Evolutionary conservation across 257 asterid genomes (phyloP).

Genomic region (Prunella vulgaris): DNA sequence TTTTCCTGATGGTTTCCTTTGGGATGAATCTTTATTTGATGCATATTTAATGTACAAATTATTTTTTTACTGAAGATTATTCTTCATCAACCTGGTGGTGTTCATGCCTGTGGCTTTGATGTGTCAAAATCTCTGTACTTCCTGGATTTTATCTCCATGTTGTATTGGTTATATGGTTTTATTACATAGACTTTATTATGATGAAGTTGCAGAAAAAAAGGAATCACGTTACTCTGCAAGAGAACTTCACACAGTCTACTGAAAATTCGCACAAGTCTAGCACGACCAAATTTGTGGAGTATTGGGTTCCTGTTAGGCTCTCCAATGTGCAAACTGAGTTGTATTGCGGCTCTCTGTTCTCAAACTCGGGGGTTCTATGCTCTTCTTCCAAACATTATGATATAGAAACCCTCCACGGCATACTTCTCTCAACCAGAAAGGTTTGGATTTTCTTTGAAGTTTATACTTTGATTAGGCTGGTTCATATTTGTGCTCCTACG

Average conservation of each 20-base stretch:
- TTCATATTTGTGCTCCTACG: neutral
- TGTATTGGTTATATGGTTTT: neutral
- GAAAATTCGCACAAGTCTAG: constrained; percentile 18
- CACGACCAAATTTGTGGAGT: constrained; percentile 38
- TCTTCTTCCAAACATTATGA: constrained; percentile 25
- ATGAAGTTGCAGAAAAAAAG: constrained; percentile 27
- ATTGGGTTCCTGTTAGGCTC: constrained; percentile 67
- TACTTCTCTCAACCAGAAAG: constrained; percentile 45
- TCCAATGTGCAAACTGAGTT: constrained; percentile 54
- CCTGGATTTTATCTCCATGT: neutral
- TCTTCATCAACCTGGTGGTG: neutral
- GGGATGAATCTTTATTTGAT: neutral
- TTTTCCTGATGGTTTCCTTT: neutral
- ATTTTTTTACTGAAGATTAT: neutral
- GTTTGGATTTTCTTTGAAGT: constrained; percentile 25
- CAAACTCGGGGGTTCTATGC: constrained; percentile 42
- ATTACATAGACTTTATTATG: neutral
- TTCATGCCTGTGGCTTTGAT: constrained; percentile 1
- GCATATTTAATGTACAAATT: neutral
- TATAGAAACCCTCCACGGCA: constrained; percentile 25
- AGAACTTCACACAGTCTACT: too few relatives aligned
- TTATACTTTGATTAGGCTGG: neutral
- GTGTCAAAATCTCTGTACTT: neutral
- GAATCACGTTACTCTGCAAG: neutral
- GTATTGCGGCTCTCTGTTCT: constrained; percentile 50